Conservation (phyloP, 768 basidiomycete genomes). For the Mrakia frigida region DNA sequence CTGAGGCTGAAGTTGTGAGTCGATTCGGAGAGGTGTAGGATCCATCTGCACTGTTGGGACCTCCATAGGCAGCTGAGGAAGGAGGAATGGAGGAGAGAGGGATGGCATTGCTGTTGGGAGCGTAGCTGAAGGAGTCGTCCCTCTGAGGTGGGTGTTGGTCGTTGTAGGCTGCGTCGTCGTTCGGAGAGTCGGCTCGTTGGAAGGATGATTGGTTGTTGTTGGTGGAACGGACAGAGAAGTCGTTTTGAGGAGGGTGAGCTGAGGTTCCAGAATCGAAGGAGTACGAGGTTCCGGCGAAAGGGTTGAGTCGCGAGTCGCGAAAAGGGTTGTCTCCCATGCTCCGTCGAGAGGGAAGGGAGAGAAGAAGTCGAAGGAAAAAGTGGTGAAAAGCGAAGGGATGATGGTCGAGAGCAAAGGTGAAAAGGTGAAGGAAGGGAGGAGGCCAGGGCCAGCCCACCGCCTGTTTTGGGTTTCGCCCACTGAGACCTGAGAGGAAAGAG, state of each 20-base stretch:
- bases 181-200: background rate
- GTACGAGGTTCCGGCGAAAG: slow-evolving; percentile 12
- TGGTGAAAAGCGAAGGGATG: background rate
- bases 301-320: slow-evolving; percentile 18
- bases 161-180: too few relatives aligned
- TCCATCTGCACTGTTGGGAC: background rate
- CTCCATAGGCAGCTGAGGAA: background rate
- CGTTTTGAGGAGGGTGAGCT: background rate
- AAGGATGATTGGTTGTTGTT: background rate
- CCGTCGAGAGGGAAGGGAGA: background rate
- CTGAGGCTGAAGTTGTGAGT: background rate
- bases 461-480: background rate
- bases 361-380: background rate
- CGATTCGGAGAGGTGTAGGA: slow-evolving; percentile 1
- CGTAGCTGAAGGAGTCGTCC: background rate
- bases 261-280: slow-evolving; percentile 12
- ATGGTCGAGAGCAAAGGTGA: slow-evolving; percentile 7
- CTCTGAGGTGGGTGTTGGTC: background rate
- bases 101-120: background rate
- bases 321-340: slow-evolving; percentile 30
- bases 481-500: background rate
- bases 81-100: slow-evolving; percentile 11
- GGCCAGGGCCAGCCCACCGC: background rate
- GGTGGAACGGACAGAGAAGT: slow-evolving; percentile 2
- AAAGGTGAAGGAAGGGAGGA: background rate